Percentiles rank a stretch among this genome's conserved stretches.
phyloP scores from a whole-genome alignment of 1,284 basidiomycete genomes.

The Ceratobasidium papillatum region DNA sequence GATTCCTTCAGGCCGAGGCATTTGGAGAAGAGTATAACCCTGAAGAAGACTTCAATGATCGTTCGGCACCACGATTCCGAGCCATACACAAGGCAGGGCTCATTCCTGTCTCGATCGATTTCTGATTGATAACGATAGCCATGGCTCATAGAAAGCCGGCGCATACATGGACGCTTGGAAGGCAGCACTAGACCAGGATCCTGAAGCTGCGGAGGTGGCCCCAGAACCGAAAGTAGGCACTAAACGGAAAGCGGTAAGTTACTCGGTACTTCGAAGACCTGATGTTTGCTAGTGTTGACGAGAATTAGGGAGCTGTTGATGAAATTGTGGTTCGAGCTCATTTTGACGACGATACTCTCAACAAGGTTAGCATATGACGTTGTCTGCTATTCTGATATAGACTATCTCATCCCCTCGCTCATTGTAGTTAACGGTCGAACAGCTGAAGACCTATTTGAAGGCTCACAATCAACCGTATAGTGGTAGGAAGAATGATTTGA shows the following conservation, averaged over 20 bases:
- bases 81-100: slow-evolving; percentile 77
- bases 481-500: slow-evolving; percentile 75
- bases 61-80: slow-evolving; percentile 79
- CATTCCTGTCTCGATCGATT: neutral
- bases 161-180: slow-evolving; percentile 81
- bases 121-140: too few species aligned
- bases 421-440: slow-evolving; percentile 74
- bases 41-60: slow-evolving; percentile 72
- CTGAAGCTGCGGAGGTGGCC: slow-evolving; percentile 60
- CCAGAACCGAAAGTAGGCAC: slow-evolving; percentile 58
- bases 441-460: slow-evolving; percentile 79
- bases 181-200: slow-evolving; percentile 68
- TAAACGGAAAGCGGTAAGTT: slow-evolving; percentile 75
- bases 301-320: slow-evolving; percentile 63
- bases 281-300: slow-evolving; percentile 7
- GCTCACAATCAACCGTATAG: slow-evolving; percentile 65
- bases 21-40: slow-evolving; percentile 88
- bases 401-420: too few species aligned
- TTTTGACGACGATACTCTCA: slow-evolving; percentile 65
- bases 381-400: slow-evolving; percentile 43
- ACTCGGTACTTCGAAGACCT: neutral
- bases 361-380: slow-evolving; percentile 61
- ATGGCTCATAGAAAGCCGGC: slow-evolving; percentile 67
- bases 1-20: slow-evolving; percentile 88
- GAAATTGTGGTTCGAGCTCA: slow-evolving; percentile 74